A percentile compares a stretch with the other conserved stretches of the same genome.
Conservation (phyloP, 2,329 filamentous ascomycete species). For the Aspergillus ochraceus region DNA sequence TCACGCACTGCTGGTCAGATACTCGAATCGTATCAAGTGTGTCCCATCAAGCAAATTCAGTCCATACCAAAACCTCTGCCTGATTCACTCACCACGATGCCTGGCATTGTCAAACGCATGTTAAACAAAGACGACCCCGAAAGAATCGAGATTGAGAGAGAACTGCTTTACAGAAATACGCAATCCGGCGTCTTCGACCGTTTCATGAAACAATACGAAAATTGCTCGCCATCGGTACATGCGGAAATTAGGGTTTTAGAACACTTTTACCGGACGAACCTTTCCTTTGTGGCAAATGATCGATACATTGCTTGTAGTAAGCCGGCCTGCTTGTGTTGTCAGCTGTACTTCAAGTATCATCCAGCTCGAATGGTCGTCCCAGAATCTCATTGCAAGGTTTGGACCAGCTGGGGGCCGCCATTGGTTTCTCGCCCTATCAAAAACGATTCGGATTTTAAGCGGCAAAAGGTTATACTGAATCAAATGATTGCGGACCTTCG, state of each 20-base stretch:
- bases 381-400: conserved; percentile 28
- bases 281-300: conserved; percentile 42
- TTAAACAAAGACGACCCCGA: conserved; percentile 15
- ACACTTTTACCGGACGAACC: conserved; percentile 38
- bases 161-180: conserved; percentile 30
- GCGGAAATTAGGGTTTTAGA: conserved; percentile 52
- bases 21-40: conserved; percentile 24
- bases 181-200: conserved; percentile 26
- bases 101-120: conserved; percentile 29
- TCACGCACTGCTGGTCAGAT: conserved; percentile 30
- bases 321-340: conserved; percentile 52
- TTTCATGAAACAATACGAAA: conserved; percentile 17
- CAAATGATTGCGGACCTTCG: conserved; percentile 26
- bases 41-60: conserved; percentile 25
- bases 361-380: conserved; percentile 27
- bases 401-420: conserved; percentile 30
- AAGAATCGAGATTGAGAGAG: conserved; percentile 15
- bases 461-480: conserved; percentile 25
- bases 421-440: conserved; percentile 12
- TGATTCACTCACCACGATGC: conserved; percentile 21
- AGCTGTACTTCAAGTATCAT: conserved; percentile 30
- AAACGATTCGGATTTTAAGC: conserved; percentile 10
- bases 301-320: conserved; percentile 55
- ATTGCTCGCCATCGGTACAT: conserved; percentile 31
- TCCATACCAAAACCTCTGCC: conserved; percentile 15